These are phyloP conservation scores for Cordia subcordata DNA, from an alignment of 257 asterid species.

Conservation along the genomic window DNA sequence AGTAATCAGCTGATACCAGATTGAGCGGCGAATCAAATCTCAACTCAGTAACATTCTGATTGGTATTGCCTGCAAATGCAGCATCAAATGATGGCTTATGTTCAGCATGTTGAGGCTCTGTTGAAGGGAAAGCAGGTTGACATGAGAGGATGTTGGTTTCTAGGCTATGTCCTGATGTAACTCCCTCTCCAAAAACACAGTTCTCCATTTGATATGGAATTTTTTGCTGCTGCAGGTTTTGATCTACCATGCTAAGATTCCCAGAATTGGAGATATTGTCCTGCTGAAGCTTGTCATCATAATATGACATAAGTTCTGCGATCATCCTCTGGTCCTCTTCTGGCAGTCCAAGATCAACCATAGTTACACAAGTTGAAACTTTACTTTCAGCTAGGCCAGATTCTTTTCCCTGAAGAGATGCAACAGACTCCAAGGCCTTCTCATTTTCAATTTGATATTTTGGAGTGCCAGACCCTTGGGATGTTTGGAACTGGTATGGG, in stretches of 20 bases:
- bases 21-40: neutral
- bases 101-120: conserved; percentile 33
- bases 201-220: conserved; percentile 11
- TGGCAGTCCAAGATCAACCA: conserved; percentile 49
- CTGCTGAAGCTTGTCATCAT: conserved; percentile 34
- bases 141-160: conserved; percentile 25
- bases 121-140: conserved; percentile 17
- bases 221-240: conserved; percentile 2
- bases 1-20: conserved; percentile 23
- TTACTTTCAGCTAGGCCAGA: neutral
- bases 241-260: conserved; percentile 5
- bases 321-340: conserved; percentile 64
- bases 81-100: conserved; percentile 23
- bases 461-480: conserved; percentile 16
- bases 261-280: conserved; percentile 25
- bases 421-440: conserved; percentile 18
- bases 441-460: conserved; percentile 23
- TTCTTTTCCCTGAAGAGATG: conserved; percentile 8
- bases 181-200: conserved; percentile 16
- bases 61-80: conserved; percentile 17
- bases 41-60: neutral
- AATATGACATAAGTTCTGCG: conserved; percentile 50
- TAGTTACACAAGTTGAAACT: conserved; percentile 28
- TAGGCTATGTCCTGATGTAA: conserved; percentile 17
- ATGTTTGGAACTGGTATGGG: conserved; percentile 33